phyloP scores from a whole-genome alignment of 1,284 basidiomycete genomes.

The Salmacisia buchloeana region DNA sequence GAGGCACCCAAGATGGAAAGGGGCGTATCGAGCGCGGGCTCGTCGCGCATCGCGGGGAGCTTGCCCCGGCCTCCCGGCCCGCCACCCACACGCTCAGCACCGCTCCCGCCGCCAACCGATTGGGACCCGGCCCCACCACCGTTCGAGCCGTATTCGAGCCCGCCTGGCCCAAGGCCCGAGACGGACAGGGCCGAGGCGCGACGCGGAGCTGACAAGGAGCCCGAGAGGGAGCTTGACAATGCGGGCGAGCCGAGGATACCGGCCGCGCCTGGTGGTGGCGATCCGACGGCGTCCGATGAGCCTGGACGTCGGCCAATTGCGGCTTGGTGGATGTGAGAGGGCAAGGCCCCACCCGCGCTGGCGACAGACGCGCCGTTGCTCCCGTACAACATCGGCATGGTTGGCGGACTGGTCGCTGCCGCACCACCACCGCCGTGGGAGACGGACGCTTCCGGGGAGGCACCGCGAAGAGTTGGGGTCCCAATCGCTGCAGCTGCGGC shows the following conservation, averaged over 20 bases:
- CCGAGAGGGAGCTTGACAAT: neutral
- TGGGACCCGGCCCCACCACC: neutral
- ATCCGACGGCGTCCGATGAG: neutral
- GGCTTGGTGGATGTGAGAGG: too few species aligned
- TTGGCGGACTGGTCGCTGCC: too few species aligned
- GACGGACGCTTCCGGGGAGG: neutral
- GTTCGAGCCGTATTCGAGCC: neutral
- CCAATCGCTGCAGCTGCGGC: neutral
- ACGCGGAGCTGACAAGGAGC: neutral
- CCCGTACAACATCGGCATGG: neutral
- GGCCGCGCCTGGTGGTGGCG: neutral
- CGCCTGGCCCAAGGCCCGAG: neutral
- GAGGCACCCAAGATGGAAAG: slow-evolving; percentile 11
- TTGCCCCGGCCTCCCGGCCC: neutral
- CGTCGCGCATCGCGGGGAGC: neutral
- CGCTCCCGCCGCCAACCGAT: neutral
- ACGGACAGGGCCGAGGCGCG: neutral
- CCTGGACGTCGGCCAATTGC: neutral
- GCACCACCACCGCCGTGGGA: too few species aligned
- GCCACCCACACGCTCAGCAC: neutral
- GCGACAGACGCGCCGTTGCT: neutral
- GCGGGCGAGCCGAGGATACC: neutral
- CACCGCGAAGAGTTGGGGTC: neutral
- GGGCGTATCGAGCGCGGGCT: neutral
- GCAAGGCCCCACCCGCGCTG: neutral